Conservation (phyloP, 177 flowering plant species). For the Vitis hybrid region DNA sequence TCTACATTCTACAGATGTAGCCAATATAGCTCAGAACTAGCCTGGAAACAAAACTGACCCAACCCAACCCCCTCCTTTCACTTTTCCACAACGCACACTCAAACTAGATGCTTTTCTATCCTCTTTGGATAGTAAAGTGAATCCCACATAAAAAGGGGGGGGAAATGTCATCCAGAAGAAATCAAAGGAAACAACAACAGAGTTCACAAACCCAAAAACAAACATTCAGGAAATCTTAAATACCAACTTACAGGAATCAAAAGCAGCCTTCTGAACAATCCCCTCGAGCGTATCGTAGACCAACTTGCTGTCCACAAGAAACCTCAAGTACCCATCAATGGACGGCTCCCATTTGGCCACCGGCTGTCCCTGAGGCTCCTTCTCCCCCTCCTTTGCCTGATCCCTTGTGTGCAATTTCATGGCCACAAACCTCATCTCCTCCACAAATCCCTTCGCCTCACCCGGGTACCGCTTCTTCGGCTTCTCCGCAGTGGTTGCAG, state of each 20-base stretch:
- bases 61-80: too few relatives aligned
- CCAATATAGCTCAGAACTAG: too few relatives aligned
- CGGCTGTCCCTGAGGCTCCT: conserved; percentile 49
- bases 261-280: conserved; percentile 65
- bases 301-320: conserved; percentile 88
- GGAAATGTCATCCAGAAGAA: background rate
- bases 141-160: too few relatives aligned
- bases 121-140: too few relatives aligned
- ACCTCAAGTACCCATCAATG: conserved; percentile 82
- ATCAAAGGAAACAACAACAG: conserved; percentile 1
- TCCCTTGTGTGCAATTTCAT: conserved; percentile 93
- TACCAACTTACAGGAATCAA: conserved; percentile 65
- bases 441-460: conserved; percentile 88
- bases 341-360: conserved; percentile 77
- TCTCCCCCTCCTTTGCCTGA: conserved; percentile 90
- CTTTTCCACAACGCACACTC: too few relatives aligned
- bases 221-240: background rate
- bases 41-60: too few relatives aligned
- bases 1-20: too few relatives aligned
- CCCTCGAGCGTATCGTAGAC: conserved; percentile 90
- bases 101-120: too few relatives aligned
- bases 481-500: conserved; percentile 52
- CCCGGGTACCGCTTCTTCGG: conserved; percentile 70
- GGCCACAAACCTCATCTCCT: conserved; percentile 94
- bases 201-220: background rate